Evolutionary conservation across 176 grass and related monocot species (phyloP).

Genomic region (Eleusine indica): DNA sequence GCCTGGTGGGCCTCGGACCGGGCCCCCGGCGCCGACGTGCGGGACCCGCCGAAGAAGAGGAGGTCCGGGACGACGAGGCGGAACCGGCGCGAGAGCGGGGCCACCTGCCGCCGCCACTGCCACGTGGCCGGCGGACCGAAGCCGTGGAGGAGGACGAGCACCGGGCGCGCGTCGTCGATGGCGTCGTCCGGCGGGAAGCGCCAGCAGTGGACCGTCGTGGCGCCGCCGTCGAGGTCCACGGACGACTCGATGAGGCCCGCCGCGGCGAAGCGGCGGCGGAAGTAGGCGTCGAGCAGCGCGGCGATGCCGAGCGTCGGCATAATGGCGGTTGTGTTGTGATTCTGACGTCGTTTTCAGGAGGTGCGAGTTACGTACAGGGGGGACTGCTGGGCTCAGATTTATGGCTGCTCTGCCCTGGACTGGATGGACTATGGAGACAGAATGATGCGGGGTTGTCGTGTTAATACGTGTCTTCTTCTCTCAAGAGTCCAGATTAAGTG

Average conservation of each 20-base stretch:
- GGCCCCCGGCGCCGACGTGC: conserved; percentile 24
- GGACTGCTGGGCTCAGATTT: background rate
- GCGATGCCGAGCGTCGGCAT: conserved; percentile 50
- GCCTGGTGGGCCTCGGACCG: conserved; percentile 79
- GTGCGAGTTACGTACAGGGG: background rate
- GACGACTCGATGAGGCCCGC: conserved; percentile 56
- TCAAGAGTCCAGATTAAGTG: background rate
- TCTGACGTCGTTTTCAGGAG: background rate
- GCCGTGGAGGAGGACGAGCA: conserved; percentile 83
- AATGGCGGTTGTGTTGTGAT: background rate
- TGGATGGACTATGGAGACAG: background rate
- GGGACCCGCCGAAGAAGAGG: conserved; percentile 85
- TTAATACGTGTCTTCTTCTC: background rate
- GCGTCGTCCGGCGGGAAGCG: conserved; percentile 6
- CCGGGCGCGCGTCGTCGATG: conserved; percentile 30
- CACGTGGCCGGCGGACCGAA: conserved; percentile 69
- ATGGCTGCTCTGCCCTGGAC: background rate
- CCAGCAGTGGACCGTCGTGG: conserved; percentile 65
- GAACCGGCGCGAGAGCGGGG: conserved; percentile 60
- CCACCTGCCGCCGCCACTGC: conserved; percentile 79
- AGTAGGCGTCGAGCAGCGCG: conserved; percentile 48
- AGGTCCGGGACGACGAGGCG: conserved; percentile 86
- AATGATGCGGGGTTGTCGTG: background rate
- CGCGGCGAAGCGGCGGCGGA: conserved; percentile 57
- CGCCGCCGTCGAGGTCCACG: conserved; percentile 56